phyloP scores from a whole-genome alignment of 2,329 filamentous ascomycete genomes.

The Diaporthe australafricana region DNA sequence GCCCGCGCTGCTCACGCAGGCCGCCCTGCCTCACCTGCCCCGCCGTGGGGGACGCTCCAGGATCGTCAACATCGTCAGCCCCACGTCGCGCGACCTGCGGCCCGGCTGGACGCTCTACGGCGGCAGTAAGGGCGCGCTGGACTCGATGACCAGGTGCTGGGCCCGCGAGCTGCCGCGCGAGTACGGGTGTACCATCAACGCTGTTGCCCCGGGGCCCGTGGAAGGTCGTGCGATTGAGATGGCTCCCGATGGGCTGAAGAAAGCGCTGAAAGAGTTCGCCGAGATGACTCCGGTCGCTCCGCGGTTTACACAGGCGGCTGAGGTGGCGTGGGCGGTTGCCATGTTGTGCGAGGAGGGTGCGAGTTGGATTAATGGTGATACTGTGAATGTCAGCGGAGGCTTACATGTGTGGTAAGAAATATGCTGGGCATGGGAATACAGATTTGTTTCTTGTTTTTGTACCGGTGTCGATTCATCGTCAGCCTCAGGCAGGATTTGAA shows the following conservation, averaged over 20 bases:
- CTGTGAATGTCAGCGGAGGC: background rate
- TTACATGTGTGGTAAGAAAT: background rate
- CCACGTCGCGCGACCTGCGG: conserved; percentile 29
- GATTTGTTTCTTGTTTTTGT: no score
- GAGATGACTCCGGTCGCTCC: background rate
- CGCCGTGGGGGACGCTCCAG: conserved; percentile 15
- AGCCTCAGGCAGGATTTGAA: no score
- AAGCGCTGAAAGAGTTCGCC: background rate
- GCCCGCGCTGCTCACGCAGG: conserved; percentile 19
- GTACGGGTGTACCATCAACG: conserved; percentile 25
- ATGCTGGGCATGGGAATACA: no score
- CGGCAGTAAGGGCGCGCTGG: conserved; percentile 34
- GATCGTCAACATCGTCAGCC: conserved; percentile 37
- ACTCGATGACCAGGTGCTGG: conserved; percentile 37
- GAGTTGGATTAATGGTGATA: conserved; percentile 17
- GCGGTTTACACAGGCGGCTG: background rate
- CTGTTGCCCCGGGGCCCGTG: conserved; percentile 10
- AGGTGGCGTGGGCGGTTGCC: conserved; percentile 18
- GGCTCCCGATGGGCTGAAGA: background rate
- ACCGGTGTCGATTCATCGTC: no score
- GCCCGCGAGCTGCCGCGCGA: conserved; percentile 41
- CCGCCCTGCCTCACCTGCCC: conserved; percentile 16
- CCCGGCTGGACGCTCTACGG: conserved; percentile 32
- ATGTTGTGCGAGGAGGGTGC: conserved; percentile 21
- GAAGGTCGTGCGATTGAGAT: background rate